These are phyloP conservation scores for Cinchona pubescens DNA, from an alignment of 257 asterid genomes.

Conservation along the genomic window DNA sequence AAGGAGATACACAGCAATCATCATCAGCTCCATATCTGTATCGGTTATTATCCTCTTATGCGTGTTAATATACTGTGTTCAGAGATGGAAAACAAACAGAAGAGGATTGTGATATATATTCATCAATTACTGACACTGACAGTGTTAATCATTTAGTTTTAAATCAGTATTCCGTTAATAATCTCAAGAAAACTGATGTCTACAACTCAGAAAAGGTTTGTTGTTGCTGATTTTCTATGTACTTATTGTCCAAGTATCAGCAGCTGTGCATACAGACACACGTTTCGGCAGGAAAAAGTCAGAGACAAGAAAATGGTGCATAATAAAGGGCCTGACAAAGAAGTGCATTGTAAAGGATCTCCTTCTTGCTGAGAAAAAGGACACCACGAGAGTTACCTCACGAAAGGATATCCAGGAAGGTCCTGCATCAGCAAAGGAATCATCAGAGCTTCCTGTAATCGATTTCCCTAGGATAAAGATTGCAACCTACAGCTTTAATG, in stretches of 20 bases:
- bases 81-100: background rate
- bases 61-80: constrained; percentile 7
- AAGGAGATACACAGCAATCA: background rate
- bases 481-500: constrained; percentile 25
- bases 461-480: constrained; percentile 18
- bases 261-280: background rate
- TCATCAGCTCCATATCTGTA: constrained; percentile 13
- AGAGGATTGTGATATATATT: constrained; percentile 19
- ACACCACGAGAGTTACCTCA: background rate
- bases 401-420: constrained; percentile 13
- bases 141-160: background rate
- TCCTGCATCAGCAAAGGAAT: background rate
- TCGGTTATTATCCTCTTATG: constrained; percentile 6
- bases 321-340: background rate
- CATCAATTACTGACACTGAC: background rate
- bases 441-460: constrained; percentile 21
- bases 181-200: too few relatives aligned
- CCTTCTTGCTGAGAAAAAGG: background rate
- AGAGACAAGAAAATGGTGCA: background rate
- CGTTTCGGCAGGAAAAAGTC: too few relatives aligned
- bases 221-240: background rate
- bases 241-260: background rate
- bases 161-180: too few relatives aligned
- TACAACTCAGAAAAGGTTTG: too few relatives aligned
- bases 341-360: background rate